Percentiles rank a stretch among this genome's conserved stretches.
These are phyloP conservation scores for Trichoderma brevicompactum DNA, from an alignment of 2,329 filamentous ascomycete species.

Conservation along the genomic window DNA sequence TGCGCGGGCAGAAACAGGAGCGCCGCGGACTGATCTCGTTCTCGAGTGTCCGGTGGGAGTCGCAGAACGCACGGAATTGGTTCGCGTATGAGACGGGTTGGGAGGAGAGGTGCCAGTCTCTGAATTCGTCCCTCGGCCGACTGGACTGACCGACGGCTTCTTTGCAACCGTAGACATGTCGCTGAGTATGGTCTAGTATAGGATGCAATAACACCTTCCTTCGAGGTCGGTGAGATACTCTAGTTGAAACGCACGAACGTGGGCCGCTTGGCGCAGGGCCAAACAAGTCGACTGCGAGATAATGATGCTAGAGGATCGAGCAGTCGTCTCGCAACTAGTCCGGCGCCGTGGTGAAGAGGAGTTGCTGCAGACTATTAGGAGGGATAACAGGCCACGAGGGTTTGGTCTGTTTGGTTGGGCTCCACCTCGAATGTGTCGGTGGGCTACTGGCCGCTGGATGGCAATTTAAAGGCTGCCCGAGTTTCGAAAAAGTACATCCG, in stretches of 20 bases:
- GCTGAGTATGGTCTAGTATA: background rate
- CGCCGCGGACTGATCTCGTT: constrained; percentile 68
- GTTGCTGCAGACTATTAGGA: constrained; percentile 23
- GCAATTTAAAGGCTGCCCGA: constrained; percentile 17
- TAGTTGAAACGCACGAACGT: constrained; percentile 19
- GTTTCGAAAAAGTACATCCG: constrained; percentile 15
- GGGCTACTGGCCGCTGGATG: background rate
- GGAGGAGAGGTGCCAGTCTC: constrained; percentile 43
- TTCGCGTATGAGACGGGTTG: constrained; percentile 46
- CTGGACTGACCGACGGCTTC: constrained; percentile 55
- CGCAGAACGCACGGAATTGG: constrained; percentile 48
- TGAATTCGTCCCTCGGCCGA: constrained; percentile 50
- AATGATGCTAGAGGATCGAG: constrained; percentile 23
- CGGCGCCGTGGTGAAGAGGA: constrained; percentile 22
- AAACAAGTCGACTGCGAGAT: constrained; percentile 10
- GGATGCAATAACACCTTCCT: constrained; percentile 9
- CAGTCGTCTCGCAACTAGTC: constrained; percentile 14
- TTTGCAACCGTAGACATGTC: constrained; percentile 59
- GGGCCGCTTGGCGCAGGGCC: constrained; percentile 24
- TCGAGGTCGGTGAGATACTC: constrained; percentile 24
- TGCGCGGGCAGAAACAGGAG: constrained; percentile 74
- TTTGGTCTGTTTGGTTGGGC: constrained; percentile 23
- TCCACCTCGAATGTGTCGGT: constrained; percentile 28
- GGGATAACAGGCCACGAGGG: constrained; percentile 28
- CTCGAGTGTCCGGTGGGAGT: constrained; percentile 52